Conservation (phyloP, 225 moss, liverwort and hornwort species). For the Physcomitrium patens region DNA sequence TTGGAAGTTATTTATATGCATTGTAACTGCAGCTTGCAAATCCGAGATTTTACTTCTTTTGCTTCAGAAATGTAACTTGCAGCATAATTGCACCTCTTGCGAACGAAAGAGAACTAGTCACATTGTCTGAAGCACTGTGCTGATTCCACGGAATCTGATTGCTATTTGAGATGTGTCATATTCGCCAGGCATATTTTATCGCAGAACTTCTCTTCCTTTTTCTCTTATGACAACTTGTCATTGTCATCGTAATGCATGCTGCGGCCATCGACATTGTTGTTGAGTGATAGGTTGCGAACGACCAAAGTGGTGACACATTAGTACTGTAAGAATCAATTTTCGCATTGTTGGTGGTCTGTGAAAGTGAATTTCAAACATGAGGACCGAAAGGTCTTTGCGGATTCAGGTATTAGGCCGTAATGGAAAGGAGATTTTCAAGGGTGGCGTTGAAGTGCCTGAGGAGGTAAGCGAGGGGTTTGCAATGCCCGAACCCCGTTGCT, state of each 20-base stretch:
- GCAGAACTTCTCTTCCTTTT: conserved; percentile 20
- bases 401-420: conserved; percentile 50
- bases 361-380: conserved; percentile 32
- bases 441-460: conserved; percentile 52
- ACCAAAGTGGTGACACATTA: not conserved
- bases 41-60: too few relatives aligned
- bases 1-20: conserved; percentile 1
- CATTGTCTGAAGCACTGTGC: too few relatives aligned
- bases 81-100: not conserved
- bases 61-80: too few relatives aligned
- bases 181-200: conserved; percentile 16
- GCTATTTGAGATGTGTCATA: not conserved
- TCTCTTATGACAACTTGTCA: conserved; percentile 17
- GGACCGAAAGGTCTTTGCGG: conserved; percentile 39
- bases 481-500: not conserved
- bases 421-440: conserved; percentile 49
- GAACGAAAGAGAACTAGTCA: not conserved
- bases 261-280: conserved; percentile 19
- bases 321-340: not conserved
- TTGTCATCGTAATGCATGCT: conserved; percentile 21
- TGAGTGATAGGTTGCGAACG: conserved; percentile 6
- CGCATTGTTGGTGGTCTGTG: not conserved
- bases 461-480: conserved; percentile 29
- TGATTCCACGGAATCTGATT: not conserved
- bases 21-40: not conserved